Conservation (phyloP, 257 asterid genomes). For the Nicotiana paniculata region DNA sequence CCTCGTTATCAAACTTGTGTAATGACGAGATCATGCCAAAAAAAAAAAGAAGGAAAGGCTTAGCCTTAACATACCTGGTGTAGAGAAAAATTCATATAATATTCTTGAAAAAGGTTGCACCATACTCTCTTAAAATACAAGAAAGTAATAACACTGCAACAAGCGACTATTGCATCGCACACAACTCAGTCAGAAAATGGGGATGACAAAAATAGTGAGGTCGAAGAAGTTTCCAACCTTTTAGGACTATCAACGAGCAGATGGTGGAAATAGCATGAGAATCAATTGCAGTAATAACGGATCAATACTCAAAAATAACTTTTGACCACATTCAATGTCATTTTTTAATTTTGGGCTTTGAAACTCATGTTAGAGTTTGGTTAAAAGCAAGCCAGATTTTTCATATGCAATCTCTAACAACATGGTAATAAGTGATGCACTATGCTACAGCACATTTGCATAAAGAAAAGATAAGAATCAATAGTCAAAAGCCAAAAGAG, state of each 20-base stretch:
- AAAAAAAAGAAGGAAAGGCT: too few species aligned
- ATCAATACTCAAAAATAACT: background rate
- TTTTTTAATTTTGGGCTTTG: background rate
- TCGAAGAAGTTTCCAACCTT: background rate
- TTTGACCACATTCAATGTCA: background rate
- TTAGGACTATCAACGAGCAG: background rate
- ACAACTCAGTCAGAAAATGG: background rate
- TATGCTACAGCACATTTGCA: background rate
- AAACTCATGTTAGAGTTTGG: background rate
- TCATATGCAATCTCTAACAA: background rate
- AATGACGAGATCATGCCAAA: too few species aligned
- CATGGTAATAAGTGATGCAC: background rate
- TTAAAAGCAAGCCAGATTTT: background rate
- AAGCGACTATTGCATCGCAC: too few species aligned
- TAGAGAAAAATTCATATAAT: too few species aligned
- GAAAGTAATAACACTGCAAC: background rate
- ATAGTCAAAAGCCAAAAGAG: too few species aligned
- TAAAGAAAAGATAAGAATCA: background rate
- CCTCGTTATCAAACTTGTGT: too few species aligned
- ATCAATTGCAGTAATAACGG: background rate
- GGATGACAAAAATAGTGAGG: background rate
- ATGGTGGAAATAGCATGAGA: background rate
- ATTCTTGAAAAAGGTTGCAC: too few species aligned
- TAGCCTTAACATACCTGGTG: too few species aligned
- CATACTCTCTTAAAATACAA: too few species aligned